A percentile compares a stretch with the other conserved stretches of the same genome.
Evolutionary conservation across 176 grass and related monocot genomes (phyloP).

Genomic region (Carex pumila): DNA sequence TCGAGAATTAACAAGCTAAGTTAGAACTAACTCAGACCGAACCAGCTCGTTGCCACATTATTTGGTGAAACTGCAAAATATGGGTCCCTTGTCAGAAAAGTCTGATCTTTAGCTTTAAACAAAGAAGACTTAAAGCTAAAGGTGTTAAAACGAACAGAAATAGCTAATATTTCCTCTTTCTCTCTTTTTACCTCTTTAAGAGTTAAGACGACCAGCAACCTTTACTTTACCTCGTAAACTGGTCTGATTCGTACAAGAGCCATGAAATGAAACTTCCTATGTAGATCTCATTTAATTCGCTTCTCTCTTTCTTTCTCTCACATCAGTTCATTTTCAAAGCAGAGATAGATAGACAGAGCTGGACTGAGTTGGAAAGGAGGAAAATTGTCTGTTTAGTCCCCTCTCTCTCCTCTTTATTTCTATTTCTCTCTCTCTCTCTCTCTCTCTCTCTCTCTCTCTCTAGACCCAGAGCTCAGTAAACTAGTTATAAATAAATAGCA

Average conservation of each 20-base stretch:
- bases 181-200: conserved; percentile 13
- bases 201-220: not conserved
- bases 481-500: not conserved
- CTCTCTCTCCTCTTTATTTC: not conserved
- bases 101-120: conserved; percentile 24
- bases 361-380: conserved; percentile 12
- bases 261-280: conserved; percentile 23
- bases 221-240: conserved; percentile 21
- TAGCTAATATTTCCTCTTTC: not conserved
- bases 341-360: conserved; percentile 22
- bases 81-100: not conserved
- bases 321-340: conserved; percentile 9
- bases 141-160: not conserved
- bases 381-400: not conserved
- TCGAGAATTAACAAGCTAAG: no score
- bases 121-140: conserved; percentile 29
- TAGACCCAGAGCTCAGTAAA: not conserved
- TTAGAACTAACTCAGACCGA: no score
- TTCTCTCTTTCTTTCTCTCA: not conserved
- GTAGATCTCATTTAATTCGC: conserved; percentile 31
- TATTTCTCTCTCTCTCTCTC: not conserved
- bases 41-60: no score
- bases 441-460: not conserved
- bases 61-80: no score
- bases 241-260: not conserved